Conservation (phyloP, 805 yeast species). For the Schwanniomyces pseudopolymorphus region DNA sequence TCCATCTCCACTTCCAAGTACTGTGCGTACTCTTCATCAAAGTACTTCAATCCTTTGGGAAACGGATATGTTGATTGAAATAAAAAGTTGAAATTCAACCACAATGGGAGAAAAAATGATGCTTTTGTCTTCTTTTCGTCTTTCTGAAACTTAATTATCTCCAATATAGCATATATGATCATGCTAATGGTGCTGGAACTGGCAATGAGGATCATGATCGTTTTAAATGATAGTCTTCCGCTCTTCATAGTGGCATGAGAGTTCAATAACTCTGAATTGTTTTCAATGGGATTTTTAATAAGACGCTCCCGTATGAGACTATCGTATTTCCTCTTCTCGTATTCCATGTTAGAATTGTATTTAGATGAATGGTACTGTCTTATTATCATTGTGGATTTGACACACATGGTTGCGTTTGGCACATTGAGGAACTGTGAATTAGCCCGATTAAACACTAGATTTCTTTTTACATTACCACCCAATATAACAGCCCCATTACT, state of each 20-base stretch:
- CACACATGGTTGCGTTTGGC: neutral
- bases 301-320: constrained; percentile 8
- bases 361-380: constrained; percentile 1
- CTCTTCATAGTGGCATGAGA: neutral
- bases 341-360: constrained; percentile 5
- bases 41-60: constrained; percentile 25
- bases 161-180: constrained; percentile 19
- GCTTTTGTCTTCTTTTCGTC: constrained; percentile 5
- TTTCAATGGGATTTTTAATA: constrained; percentile 10
- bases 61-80: constrained; percentile 19
- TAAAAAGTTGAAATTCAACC: constrained; percentile 27
- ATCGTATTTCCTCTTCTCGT: constrained; percentile 15
- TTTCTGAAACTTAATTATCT: constrained; percentile 11
- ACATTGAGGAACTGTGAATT: neutral
- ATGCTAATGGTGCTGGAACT: constrained; percentile 24
- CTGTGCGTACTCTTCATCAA: constrained; percentile 20
- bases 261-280: constrained; percentile 8
- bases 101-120: constrained; percentile 23
- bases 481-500: neutral
- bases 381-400: neutral
- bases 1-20: constrained; percentile 14
- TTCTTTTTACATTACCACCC: neutral
- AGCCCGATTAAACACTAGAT: neutral
- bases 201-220: constrained; percentile 17
- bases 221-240: constrained; percentile 16